Conservation (phyloP, 805 yeast species). For the Candida qinlingensis region DNA sequence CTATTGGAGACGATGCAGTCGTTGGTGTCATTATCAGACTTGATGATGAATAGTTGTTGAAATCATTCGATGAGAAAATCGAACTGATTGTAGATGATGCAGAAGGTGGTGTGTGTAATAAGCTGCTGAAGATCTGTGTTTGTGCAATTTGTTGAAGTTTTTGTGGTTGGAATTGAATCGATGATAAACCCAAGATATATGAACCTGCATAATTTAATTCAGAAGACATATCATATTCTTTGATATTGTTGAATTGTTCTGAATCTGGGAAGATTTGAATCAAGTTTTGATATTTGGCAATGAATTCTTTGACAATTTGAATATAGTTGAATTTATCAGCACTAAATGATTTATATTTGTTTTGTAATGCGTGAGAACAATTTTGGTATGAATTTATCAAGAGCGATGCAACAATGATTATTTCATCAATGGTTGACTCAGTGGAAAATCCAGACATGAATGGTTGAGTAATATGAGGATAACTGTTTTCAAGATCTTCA, state of each 20-base stretch:
- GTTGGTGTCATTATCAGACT: conserved; percentile 9
- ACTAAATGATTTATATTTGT: conserved; percentile 16
- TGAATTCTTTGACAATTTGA: conserved; percentile 3
- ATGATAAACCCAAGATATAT: conserved; percentile 7
- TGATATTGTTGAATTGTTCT: conserved; percentile 2
- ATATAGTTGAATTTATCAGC: conserved; percentile 4
- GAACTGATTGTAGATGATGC: conserved; percentile 12
- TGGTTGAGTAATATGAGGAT: conserved; percentile 21
- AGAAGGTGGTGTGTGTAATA: conserved; percentile 9
- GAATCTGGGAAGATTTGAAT: conserved; percentile 6
- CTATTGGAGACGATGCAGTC: conserved; percentile 7
- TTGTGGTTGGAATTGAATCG: neutral
- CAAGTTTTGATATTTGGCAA: conserved; percentile 1
- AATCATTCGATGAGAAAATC: conserved; percentile 6
- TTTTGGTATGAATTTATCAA: conserved; percentile 15
- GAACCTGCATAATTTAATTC: conserved; percentile 8
- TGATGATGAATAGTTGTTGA: conserved; percentile 9
- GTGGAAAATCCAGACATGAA: conserved; percentile 22
- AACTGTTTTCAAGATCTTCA: conserved; percentile 21
- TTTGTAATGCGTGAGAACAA: conserved; percentile 20
- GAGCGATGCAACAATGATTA: conserved; percentile 14
- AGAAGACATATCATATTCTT: conserved; percentile 1
- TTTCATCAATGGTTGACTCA: conserved; percentile 10
- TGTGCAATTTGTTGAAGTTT: neutral
- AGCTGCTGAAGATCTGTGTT: neutral